A percentile compares a stretch with the other conserved stretches of the same genome.
Conservation (phyloP, 2,329 filamentous ascomycete genomes). For the Penicillium polonicum region DNA sequence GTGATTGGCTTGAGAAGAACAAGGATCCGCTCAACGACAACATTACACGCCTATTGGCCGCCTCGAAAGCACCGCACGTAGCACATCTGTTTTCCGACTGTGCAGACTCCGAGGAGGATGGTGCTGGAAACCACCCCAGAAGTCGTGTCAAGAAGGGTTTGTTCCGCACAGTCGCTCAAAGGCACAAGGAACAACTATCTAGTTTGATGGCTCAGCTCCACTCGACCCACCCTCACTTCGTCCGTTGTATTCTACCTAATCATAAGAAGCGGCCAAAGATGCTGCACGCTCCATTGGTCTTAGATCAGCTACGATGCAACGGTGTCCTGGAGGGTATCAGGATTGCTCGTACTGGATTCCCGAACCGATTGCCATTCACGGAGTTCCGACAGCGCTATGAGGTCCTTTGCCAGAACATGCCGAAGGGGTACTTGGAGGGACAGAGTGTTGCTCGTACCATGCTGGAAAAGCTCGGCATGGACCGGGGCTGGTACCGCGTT, state of each 20-base stretch:
- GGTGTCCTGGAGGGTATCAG: slow-evolving; percentile 98
- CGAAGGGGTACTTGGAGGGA: slow-evolving; percentile 86
- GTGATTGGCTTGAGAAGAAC: slow-evolving; percentile 97
- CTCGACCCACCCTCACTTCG: slow-evolving; percentile 96
- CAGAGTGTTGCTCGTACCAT: slow-evolving; percentile 82
- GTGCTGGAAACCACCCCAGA: slow-evolving; percentile 55
- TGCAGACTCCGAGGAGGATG: slow-evolving; percentile 73
- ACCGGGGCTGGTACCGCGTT: slow-evolving; percentile 83
- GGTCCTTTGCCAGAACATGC: slow-evolving; percentile 84
- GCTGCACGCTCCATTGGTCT: slow-evolving; percentile 84
- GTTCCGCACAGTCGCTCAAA: slow-evolving; percentile 93
- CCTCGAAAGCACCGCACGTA: slow-evolving; percentile 78
- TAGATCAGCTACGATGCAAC: slow-evolving; percentile 97
- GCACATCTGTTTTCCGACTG: slow-evolving; percentile 86
- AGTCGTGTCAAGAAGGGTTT: slow-evolving; percentile 95
- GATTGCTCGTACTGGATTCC: slow-evolving; percentile 94
- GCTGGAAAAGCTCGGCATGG: slow-evolving; percentile 82
- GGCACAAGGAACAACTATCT: slow-evolving; percentile 98
- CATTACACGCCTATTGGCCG: slow-evolving; percentile 80
- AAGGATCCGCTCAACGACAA: slow-evolving; percentile 99
- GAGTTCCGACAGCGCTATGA: slow-evolving; percentile 97
- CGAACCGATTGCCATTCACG: slow-evolving; percentile 84
- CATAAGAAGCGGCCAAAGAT: slow-evolving; percentile 96
- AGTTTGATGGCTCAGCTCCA: slow-evolving; percentile 91
- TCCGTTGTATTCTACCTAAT: slow-evolving; percentile 95